Evolutionary conservation across 768 basidiomycete species (phyloP), one percentile per base, ranked within the genome.

Genomic region (Suillus weaverae): DNA sequence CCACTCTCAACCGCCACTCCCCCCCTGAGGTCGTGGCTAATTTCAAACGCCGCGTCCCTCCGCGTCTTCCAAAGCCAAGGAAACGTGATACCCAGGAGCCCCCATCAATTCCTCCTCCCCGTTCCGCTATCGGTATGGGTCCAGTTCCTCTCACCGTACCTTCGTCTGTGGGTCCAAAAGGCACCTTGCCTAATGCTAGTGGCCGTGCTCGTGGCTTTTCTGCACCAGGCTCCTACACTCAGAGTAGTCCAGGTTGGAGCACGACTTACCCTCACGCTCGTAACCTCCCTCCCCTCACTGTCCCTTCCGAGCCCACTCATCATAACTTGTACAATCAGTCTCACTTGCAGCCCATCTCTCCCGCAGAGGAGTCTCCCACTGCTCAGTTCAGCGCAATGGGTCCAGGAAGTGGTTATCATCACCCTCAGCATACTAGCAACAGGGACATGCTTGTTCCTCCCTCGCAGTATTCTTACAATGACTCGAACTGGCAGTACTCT

Each of bases 31-130:
- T 95, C 61, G 92, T 97, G 61, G 89, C 94, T 63, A 94, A 93
- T 77, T 97, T 96, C 82, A 97, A 97, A 79, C 92, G 95, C 66
- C 91, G 95, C 70, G 95, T 97, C 5, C 95, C 94, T 20, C 95
- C 95, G 36, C 94, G 95, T 72, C 86, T 94, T 14, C 93, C 93
- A 41, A 94, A 95, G 72, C 90, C 91, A 13, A 81, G 91, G 69
- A 95, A 94, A 76, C 89, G 91, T 68, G 90, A 94, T 66, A 75
- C 82, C 3, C 81, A 89, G 66, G 88, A 91, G 64, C 77, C 85
- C n/a, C 83, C 86, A n/a, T 75, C 83, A 18, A 87, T 91, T 22
- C 88, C 89, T 13, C 89, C 90, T 11, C 89, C 91, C 0, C 86
- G 92, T 67, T 87, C 90, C n/a, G 87, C 90, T 9, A 84, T 89